phyloP scores from a whole-genome alignment of 2,329 filamentous ascomycete genomes.

The Trichocomaceae sp. region DNA sequence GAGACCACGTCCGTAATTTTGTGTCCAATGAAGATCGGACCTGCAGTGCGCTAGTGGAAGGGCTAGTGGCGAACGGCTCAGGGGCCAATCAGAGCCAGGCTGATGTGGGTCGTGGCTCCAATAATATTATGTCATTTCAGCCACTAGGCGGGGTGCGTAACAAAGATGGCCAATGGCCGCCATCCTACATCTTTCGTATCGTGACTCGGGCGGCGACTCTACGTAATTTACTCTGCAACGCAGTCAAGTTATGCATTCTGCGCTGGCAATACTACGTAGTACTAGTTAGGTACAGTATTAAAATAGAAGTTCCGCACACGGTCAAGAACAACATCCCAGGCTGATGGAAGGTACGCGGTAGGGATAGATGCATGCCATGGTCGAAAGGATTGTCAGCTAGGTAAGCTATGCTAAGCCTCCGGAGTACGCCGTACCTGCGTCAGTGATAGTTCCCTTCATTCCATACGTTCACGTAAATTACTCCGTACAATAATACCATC shows the following conservation, averaged over 20 bases:
- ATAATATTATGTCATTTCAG: conserved; percentile 9
- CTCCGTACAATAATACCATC: background rate
- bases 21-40: background rate
- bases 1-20: background rate
- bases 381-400: background rate
- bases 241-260: conserved; percentile 3
- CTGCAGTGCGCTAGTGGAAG: background rate
- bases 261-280: no score
- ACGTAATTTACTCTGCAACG: no score
- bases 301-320: no score
- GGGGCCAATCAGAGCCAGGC: background rate
- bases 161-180: background rate
- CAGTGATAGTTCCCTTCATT: background rate
- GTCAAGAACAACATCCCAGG: no score
- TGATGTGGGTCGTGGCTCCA: background rate
- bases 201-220: conserved; percentile 2
- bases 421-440: conserved; percentile 8
- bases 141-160: conserved; percentile 4
- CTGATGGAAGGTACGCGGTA: background rate
- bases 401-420: conserved; percentile 4
- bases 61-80: conserved; percentile 11
- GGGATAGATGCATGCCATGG: background rate
- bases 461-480: no score
- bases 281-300: no score
- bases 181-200: background rate